These are phyloP conservation scores for Apiospora phragmitis DNA, from an alignment of 2,329 filamentous ascomycete genomes.

Conservation along the genomic window DNA sequence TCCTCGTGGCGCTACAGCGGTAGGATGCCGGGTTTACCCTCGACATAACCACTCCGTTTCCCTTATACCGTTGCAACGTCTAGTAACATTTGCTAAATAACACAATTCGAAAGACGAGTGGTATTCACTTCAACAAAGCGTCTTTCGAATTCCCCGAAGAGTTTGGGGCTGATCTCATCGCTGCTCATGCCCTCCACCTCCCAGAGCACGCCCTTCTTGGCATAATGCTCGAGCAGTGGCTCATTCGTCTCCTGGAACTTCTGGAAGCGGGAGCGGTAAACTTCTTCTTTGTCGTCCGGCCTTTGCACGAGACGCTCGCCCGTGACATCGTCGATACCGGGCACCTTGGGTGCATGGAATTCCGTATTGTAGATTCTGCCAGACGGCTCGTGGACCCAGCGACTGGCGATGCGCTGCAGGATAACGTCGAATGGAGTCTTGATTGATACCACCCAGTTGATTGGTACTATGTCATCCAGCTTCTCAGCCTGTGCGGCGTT, in stretches of 20 bases:
- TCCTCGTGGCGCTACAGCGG: neutral
- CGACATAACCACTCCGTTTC: neutral
- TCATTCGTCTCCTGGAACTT: slow-evolving; percentile 87
- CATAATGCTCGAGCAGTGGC: slow-evolving; percentile 86
- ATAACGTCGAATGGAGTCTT: slow-evolving; percentile 85
- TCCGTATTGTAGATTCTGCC: slow-evolving; percentile 94
- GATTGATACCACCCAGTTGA: slow-evolving; percentile 89
- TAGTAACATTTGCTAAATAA: neutral
- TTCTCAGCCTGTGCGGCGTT: slow-evolving; percentile 77
- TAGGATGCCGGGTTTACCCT: neutral
- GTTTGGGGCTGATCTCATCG: slow-evolving; percentile 91
- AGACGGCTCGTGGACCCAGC: slow-evolving; percentile 91
- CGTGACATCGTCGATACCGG: slow-evolving; percentile 85
- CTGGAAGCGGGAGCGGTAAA: slow-evolving; percentile 77
- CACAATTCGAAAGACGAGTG: neutral
- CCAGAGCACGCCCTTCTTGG: slow-evolving; percentile 78
- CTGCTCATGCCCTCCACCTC: slow-evolving; percentile 86
- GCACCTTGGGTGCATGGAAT: slow-evolving; percentile 82
- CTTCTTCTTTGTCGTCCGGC: slow-evolving; percentile 81
- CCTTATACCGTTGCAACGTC: neutral
- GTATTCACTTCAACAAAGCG: slow-evolving; percentile 53
- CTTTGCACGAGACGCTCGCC: slow-evolving; percentile 83
- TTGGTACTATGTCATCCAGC: slow-evolving; percentile 81
- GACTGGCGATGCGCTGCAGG: slow-evolving; percentile 82
- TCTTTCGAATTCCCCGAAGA: slow-evolving; percentile 79